Evolutionary conservation across 2,329 filamentous ascomycete genomes (phyloP), one percentile per base, ranked within the genome.

Genomic region (Curvularia eragrostidis): DNA sequence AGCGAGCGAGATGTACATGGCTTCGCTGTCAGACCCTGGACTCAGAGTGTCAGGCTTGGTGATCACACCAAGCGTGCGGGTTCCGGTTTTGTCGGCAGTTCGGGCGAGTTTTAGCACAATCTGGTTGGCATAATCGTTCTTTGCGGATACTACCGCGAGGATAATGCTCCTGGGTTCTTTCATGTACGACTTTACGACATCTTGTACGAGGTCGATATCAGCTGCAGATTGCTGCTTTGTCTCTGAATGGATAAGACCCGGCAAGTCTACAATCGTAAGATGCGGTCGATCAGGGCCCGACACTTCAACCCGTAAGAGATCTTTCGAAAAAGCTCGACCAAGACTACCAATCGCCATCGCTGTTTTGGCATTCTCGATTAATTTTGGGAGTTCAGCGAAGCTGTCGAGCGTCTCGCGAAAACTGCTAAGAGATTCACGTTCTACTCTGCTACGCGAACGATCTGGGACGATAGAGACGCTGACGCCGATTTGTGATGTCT

Each of bases 291-390:
- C 50, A 0, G 77, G 77, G 0, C 79, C 79, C 23, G 54, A 57
- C 9, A 81, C 75, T 48, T 81, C 76, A 7, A 82, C 56, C 1
- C 67, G 68, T 4, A 82, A 64, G 1, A 81, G 63, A 59, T 80
- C 74, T 1, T 66, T 62, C 1, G 76, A 70, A 47, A 82, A 82
- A 9, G 24, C 38, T 44, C n/a, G 23, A 34, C 38, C 38, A 9
- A 15, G 28, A 43, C 24, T 24, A 8, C 24, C 28, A 18, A 52
- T 52, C 4, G 15, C 49, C 38, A 52, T 52, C 1, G 28, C 24
- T 0, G 61, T 52, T 13, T 26, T 46, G 0, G 84, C 85, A 13
- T 79, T 70, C 3, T 81, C 75, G 28, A 87, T 81, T 24, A 87
- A 72, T 0, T 68, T 64, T 0, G 77, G 70, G 0, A 87, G 73